A percentile compares a stretch with the other conserved stretches of the same genome.
phyloP scores from a whole-genome alignment of 805 yeast species.

The Starmerella gropengiesseri region DNA sequence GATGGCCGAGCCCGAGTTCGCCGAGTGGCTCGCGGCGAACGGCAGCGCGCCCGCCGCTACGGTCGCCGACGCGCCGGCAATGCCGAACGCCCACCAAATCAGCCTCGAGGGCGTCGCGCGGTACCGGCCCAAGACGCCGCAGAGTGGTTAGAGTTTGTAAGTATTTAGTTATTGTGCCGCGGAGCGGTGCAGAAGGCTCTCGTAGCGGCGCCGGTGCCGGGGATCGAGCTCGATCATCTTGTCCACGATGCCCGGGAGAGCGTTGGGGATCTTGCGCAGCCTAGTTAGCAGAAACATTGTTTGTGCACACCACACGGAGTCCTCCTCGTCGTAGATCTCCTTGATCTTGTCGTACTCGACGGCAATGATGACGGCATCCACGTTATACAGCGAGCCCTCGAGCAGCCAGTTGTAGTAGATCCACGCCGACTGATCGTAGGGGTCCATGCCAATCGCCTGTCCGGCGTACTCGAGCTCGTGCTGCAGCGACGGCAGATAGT shows the following conservation, averaged over 20 bases:
- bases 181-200: not conserved
- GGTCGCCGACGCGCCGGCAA: too few relatives aligned
- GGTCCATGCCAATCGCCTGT: slow-evolving; percentile 84
- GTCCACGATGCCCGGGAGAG: slow-evolving; percentile 10
- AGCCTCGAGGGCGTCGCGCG: slow-evolving; percentile 30
- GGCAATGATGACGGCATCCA: slow-evolving; percentile 46
- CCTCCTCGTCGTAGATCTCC: slow-evolving; percentile 19
- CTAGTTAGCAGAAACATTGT: slow-evolving; percentile 1
- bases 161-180: not conserved
- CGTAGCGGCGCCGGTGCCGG: slow-evolving; percentile 25
- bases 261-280: not conserved
- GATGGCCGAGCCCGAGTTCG: too few relatives aligned
- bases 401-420: slow-evolving; percentile 74
- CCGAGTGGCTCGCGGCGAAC: too few relatives aligned
- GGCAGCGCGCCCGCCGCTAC: too few relatives aligned
- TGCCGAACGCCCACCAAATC: slow-evolving; percentile 25
- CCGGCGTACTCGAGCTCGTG: slow-evolving; percentile 59
- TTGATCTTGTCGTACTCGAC: slow-evolving; percentile 50
- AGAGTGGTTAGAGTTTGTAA: too few relatives aligned
- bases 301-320: slow-evolving; percentile 15
- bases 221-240: slow-evolving; percentile 30
- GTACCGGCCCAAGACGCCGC: slow-evolving; percentile 18
- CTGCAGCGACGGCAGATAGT: slow-evolving; percentile 28
- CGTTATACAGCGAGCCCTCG: slow-evolving; percentile 33
- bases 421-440: slow-evolving; percentile 92